Evolutionary conservation across 2,329 filamentous ascomycete genomes (phyloP).

Genomic region (Purpureocillium takamizusanense): DNA sequence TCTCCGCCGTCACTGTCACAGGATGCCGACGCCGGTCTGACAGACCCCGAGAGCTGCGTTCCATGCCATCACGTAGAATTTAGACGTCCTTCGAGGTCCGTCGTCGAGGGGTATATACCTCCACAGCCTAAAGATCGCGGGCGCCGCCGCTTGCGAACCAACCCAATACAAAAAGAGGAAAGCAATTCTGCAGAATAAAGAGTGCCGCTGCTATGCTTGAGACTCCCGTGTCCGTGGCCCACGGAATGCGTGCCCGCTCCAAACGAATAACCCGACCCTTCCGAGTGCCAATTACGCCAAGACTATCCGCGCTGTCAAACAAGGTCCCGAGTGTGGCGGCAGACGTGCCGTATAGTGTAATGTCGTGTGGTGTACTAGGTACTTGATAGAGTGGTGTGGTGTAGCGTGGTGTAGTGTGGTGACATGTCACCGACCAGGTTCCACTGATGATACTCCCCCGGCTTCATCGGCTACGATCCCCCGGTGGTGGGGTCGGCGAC

Average conservation of each 20-base stretch:
- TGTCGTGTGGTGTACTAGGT: no score
- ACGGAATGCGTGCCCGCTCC: constrained; percentile 2
- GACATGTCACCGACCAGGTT: no score
- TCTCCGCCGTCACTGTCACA: no score
- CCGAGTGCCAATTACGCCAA: constrained; percentile 3
- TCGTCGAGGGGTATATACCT: constrained; percentile 3
- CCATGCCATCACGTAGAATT: not conserved
- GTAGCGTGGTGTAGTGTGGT: no score
- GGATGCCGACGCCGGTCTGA: no score
- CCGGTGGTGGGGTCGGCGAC: constrained; percentile 13
- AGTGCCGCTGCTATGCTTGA: constrained; percentile 1
- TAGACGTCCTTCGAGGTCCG: not conserved
- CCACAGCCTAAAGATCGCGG: not conserved
- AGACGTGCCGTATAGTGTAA: no score
- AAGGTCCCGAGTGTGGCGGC: no score
- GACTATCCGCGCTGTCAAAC: no score
- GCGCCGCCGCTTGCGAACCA: not conserved
- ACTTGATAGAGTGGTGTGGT: no score
- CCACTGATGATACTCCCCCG: not conserved
- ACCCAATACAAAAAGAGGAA: not conserved
- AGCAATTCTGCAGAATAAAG: not conserved
- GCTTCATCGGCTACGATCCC: constrained; percentile 12
- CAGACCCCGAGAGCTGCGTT: no score
- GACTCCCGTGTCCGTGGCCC: constrained; percentile 1
- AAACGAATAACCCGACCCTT: not conserved